Evolutionary conservation across 139 green algal genomes (phyloP).

Genomic region (Coelastrella sp.): DNA sequence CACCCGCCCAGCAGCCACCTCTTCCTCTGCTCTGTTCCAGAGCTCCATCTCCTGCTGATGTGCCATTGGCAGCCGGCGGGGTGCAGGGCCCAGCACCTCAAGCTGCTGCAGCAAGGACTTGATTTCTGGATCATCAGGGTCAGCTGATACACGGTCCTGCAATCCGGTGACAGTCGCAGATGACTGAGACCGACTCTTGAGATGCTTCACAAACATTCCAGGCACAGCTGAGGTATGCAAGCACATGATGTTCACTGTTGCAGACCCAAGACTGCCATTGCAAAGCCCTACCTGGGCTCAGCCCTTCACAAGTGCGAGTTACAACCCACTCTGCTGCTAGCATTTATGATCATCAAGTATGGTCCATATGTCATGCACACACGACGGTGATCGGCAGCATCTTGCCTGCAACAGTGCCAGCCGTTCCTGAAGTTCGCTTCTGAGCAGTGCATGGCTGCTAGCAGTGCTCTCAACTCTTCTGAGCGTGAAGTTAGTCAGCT

Average conservation of each 20-base stretch:
- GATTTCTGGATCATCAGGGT: slow-evolving; percentile 52
- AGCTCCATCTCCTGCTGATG: slow-evolving; percentile 46
- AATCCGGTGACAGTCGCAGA: background rate
- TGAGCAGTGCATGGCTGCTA: slow-evolving; percentile 42
- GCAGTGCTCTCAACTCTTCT: slow-evolving; percentile 60
- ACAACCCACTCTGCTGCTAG: too few relatives aligned
- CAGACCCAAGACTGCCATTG: too few relatives aligned
- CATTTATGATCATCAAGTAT: too few relatives aligned
- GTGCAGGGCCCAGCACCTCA: slow-evolving; percentile 52
- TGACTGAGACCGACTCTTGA: background rate
- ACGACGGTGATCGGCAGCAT: background rate
- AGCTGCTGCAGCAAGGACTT: slow-evolving; percentile 49
- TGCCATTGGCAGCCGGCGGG: slow-evolving; percentile 44
- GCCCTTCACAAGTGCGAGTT: too few relatives aligned
- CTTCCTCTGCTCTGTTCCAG: slow-evolving; percentile 38
- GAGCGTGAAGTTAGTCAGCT: slow-evolving; percentile 45
- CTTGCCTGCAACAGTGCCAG: slow-evolving; percentile 51
- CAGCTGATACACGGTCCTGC: slow-evolving; percentile 55
- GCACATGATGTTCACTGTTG: too few relatives aligned
- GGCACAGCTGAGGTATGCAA: too few relatives aligned
- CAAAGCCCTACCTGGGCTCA: too few relatives aligned
- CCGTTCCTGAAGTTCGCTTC: slow-evolving; percentile 13
- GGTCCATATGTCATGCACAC: too few relatives aligned
- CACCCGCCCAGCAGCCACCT: slow-evolving; percentile 49
- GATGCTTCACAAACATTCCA: too few relatives aligned